A percentile compares a stretch with the other conserved stretches of the same genome.
Evolutionary conservation across 805 yeast genomes (phyloP).

Genomic region (Saccharomyces kudriavzevii): DNA sequence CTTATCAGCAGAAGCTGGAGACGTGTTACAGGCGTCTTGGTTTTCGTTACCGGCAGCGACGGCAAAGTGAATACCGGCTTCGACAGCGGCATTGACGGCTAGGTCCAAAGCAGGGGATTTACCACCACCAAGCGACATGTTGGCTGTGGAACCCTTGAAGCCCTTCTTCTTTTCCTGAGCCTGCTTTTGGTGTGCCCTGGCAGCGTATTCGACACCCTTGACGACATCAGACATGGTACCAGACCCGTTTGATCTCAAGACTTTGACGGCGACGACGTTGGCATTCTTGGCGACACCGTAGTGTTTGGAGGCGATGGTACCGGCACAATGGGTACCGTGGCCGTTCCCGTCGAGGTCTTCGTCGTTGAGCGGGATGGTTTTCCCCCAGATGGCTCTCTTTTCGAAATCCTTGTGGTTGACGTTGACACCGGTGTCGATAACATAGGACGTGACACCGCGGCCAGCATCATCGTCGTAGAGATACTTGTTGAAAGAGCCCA

Average conservation of each 20-base stretch:
- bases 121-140: constrained; percentile 92
- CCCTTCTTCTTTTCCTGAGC: constrained; percentile 46
- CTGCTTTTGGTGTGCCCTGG: constrained; percentile 55
- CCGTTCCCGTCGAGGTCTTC: constrained; percentile 78
- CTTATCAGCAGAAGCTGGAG: constrained; percentile 79
- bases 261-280: constrained; percentile 73
- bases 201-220: constrained; percentile 79
- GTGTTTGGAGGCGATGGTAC: constrained; percentile 73
- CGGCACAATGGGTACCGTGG: constrained; percentile 97
- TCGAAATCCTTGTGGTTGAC: constrained; percentile 68
- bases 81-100: constrained; percentile 82
- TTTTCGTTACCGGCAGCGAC: constrained; percentile 95
- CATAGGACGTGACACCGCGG: constrained; percentile 76
- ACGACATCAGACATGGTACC: constrained; percentile 80
- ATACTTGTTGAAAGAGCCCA: constrained; percentile 67
- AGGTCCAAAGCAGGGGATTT: constrained; percentile 73
- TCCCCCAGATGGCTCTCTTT: constrained; percentile 83
- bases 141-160: constrained; percentile 77
- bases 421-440: constrained; percentile 84
- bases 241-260: constrained; percentile 71
- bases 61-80: constrained; percentile 80
- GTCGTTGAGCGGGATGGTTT: constrained; percentile 66
- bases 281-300: constrained; percentile 85
- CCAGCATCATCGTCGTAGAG: constrained; percentile 67
- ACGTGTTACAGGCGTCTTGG: constrained; percentile 81